Evolutionary conservation across 164 flowering plant genomes (phyloP).

Genomic region (Macadamia tetraphylla): DNA sequence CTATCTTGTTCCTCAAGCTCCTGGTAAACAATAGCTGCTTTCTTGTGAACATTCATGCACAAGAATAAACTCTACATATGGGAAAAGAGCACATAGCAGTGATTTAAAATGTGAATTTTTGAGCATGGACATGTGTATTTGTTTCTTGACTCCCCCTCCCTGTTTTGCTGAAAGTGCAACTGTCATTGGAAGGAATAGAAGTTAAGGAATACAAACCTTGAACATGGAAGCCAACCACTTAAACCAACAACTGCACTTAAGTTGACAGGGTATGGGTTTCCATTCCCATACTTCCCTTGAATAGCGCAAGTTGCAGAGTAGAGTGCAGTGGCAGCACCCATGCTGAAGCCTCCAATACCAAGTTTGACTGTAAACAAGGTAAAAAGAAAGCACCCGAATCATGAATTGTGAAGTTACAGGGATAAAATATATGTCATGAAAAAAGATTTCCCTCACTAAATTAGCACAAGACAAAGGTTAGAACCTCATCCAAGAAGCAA

Average conservation of each 20-base stretch:
- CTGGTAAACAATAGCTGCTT: slow-evolving; percentile 30
- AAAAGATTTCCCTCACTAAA: too few species aligned
- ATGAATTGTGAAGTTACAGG: background rate
- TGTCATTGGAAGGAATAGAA: background rate
- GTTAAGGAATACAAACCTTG: slow-evolving; percentile 45
- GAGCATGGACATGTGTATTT: too few species aligned
- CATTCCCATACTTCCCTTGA: slow-evolving; percentile 72
- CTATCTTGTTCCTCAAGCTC: slow-evolving; percentile 64
- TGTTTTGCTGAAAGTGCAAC: too few species aligned
- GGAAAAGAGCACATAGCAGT: background rate
- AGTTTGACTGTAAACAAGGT: slow-evolving; percentile 60
- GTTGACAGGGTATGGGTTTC: slow-evolving; percentile 58
- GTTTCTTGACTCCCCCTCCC: background rate
- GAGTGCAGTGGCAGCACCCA: slow-evolving; percentile 93
- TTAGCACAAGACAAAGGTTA: background rate
- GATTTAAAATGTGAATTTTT: background rate
- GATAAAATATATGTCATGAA: too few species aligned
- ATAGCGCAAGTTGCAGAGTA: slow-evolving; percentile 86
- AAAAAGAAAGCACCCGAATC: background rate
- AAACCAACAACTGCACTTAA: slow-evolving; percentile 77
- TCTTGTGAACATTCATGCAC: background rate
- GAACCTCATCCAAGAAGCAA: background rate
- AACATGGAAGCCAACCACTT: slow-evolving; percentile 96
- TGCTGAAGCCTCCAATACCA: slow-evolving; percentile 96
- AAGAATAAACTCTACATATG: background rate